Evolutionary conservation across 163 green algal species (phyloP), one percentile per base, ranked within the genome.

Genomic region (Volvox carteri): DNA sequence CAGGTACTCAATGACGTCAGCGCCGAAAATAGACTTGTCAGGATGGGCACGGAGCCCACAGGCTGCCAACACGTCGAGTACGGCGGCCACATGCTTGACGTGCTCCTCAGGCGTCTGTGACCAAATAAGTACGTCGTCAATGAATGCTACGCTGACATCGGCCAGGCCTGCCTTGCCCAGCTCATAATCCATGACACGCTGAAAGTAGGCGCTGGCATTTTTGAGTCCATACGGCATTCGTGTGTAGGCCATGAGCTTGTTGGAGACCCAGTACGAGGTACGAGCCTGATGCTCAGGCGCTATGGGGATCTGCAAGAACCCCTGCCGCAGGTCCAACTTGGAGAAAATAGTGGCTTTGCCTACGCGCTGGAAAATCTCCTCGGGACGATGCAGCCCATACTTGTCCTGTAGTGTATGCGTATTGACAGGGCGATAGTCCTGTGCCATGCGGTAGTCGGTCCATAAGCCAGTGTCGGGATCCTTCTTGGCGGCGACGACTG

Each of bases 301-400:
- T 1, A 93, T 73, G 5, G 62, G 68, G 2, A 91, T 78, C 62
- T 93, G 90, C 46, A 89, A 67, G 41, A 93, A 92, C 1, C 86
- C 90, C 30, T 76, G 41, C 3, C 90, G 70, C 6, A 91, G 21
- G 37, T 90, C 87, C 12, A 90, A 39, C 30, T 74, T 46, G 6
- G 67, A 67, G 21, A 90, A 84, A 1, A 86, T 58, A 2, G 1
- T 39, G 14, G 68, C 75, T 16, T 62, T 60, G 2, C 50, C 35
- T 0, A 87, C n/a, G 11, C 39, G 46, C 65, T 87, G 60, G 8
- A 78, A 90, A 2, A 90, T 50, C 1, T 86, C 52, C 37, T 90
- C 86, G 1, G 86, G 76, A 2, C 79, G 60, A 16, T 77, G 79
- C 9, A 86, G 60, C 2, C 58, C 79, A 28, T 86, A 78, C 56